Evolutionary conservation across 805 yeast species (phyloP), one percentile per base, ranked within the genome.

Genomic region (Cyberlindnera sargentensis): DNA sequence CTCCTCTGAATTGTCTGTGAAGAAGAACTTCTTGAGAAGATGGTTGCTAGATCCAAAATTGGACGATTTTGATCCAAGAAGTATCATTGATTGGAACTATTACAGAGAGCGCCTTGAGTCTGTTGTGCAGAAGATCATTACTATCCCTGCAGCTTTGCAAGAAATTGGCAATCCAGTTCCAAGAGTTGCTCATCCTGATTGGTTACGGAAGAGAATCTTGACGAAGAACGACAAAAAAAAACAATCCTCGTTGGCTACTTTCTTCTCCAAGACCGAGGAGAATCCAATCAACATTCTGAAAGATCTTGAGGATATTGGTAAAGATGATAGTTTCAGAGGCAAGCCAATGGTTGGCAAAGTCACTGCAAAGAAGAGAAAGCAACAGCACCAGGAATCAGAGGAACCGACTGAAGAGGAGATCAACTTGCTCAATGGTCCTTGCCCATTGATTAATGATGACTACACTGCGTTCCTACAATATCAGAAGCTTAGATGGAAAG

Each of bases 131-230:
- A 93, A 95, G 64, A 88, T 93, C 55, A 86, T 93, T 52, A 84
- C 96, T 0, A 91, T 93, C 52, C 99, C 99, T 3, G 99, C 99
- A 4, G 98, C 97, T 5, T 69, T 91, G 43, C 99, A 93, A 66
- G 78, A 79, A 41, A 77, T 91, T 15, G 65, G 70, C 10, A 95
- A 93, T 56, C 99, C 99, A 0, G 97, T 95, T 36, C 97, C 97
- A 5, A 71, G 97, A 52, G 91, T 95, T 6, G 76, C 77, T 4
- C 97, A 91, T 57, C 99, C 99, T 0, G 93, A 83, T 29, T 93
- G 99, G 99, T 69, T 93, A 44, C 75, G 72, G 46, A 80, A 73
- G 52, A 75, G 74, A 46, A 78, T 91, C 42, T 71, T 73, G 3
- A 66, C 65, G 5, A 75, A 70, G 43, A 78, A 78, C 43, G 91